Percentiles rank a stretch among this genome's conserved stretches.
Evolutionary conservation across 2,329 filamentous ascomycete genomes (phyloP).

Genomic region (Pseudogymnoascus sp.): DNA sequence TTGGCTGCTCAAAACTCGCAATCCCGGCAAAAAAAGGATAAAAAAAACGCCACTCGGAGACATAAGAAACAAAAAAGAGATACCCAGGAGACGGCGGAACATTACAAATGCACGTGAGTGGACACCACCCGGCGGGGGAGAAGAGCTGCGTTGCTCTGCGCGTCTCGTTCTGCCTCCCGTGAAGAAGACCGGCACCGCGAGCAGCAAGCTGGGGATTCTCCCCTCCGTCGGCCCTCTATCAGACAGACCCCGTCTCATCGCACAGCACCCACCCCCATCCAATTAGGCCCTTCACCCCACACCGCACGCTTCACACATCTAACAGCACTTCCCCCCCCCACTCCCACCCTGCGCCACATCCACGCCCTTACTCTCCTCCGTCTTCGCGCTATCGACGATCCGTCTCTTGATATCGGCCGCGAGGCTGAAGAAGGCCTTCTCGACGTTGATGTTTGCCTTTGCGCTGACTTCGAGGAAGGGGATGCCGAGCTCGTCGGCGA

Average conservation of each 20-base stretch:
- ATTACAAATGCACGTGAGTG: conserved; percentile 4
- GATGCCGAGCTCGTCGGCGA: conserved; percentile 93
- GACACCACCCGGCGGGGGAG: background rate
- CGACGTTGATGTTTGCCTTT: conserved; percentile 99
- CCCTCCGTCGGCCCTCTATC: conserved; percentile 1
- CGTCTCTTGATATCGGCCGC: conserved; percentile 97
- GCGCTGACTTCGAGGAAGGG: conserved; percentile 98
- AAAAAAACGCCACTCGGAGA: background rate
- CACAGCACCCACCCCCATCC: background rate
- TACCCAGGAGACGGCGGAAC: conserved; percentile 7
- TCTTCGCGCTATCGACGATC: conserved; percentile 84
- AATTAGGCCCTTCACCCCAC: conserved; percentile 1
- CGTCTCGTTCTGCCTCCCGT: background rate
- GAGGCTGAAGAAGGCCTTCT: conserved; percentile 94
- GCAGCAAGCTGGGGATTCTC: background rate
- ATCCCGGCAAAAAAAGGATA: background rate
- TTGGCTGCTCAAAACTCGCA: background rate
- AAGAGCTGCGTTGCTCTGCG: background rate
- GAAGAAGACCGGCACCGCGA: background rate
- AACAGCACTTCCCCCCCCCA: conserved; percentile 71
- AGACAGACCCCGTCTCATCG: background rate
- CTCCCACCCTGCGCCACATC: conserved; percentile 58
- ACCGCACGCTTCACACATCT: conserved; percentile 27
- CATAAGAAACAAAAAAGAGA: background rate
- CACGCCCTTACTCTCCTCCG: conserved; percentile 58